Evolutionary conservation across 169 alveolate genomes (phyloP), one percentile per base, ranked within the genome.

Genomic region (Babesia bovis): DNA sequence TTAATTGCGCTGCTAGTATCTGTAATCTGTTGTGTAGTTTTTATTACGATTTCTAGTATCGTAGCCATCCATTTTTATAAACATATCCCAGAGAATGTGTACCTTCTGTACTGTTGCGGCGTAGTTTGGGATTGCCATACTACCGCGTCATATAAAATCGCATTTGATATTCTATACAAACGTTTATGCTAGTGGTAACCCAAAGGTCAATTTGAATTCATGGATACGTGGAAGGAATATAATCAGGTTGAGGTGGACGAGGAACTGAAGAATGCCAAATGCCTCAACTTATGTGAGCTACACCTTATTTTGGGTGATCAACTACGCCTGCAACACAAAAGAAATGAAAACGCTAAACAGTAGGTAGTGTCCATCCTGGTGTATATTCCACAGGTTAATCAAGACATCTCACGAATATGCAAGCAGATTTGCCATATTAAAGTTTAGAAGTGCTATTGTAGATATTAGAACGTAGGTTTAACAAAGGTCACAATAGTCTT

Each of bases 371-470:
- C 10, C 5, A 19, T 40, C 25, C 6, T 13, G 45, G 15, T 33
- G 4, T 25, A 0, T n/a, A 41, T 23, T 45, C 3, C 26, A 36
- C 67, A 87, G 92, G 57, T 61, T 90, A 33, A 83, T 90, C 19
- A 90, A 89, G 59, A 74, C 94, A 12, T 83, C 93, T 1, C 89
- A 89, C 69, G 94, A 90, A 35, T 90, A 90, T 38, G 75, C 94
- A 25, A 68, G 89, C 28, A 82, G 93, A 35, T 90, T 90, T 72
- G 92, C 93, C 40, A 90, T 84, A 42, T 63, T 90, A 52, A 85
- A 81, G 57, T 85, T 70, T 53, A 83, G 95, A 41, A 90, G 86
- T 15, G 91, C 94, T 40, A 90, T 90, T 38, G 93, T 90, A 61
- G 89, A 88, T 60, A 78, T 90, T 42, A 78, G 95, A 83, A 89